Percentiles rank a stretch among this genome's conserved stretches.
phyloP scores from a whole-genome alignment of 768 basidiomycete species.

The Amanita rubescens region DNA sequence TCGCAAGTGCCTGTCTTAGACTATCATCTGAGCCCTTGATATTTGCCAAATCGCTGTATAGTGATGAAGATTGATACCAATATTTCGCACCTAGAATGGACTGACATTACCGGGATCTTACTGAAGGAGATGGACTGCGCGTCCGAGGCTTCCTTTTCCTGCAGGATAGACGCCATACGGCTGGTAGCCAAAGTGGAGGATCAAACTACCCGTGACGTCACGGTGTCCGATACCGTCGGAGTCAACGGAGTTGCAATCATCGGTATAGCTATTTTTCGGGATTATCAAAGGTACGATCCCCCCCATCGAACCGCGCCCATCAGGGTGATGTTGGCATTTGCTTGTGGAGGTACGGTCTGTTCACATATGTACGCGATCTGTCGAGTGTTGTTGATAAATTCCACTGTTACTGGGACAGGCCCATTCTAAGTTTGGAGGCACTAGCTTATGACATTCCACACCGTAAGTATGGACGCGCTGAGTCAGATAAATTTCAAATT shows the following conservation, averaged over 20 bases:
- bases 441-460: too few species aligned
- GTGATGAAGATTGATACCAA: background rate
- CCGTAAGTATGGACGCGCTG: too few species aligned
- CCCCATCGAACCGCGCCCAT: too few species aligned
- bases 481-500: too few species aligned
- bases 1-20: slow-evolving; percentile 39
- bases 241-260: slow-evolving; percentile 41
- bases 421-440: too few species aligned
- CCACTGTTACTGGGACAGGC: too few species aligned
- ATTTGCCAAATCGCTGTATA: slow-evolving; percentile 36
- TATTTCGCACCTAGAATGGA: background rate
- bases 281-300: slow-evolving; percentile 91
- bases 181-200: slow-evolving; percentile 28
- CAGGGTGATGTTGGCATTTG: too few species aligned
- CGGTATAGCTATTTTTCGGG: slow-evolving; percentile 83
- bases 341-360: too few species aligned
- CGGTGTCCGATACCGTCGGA: background rate
- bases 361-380: too few species aligned
- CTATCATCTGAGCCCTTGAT: slow-evolving; percentile 29
- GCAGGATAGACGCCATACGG: slow-evolving; percentile 11
- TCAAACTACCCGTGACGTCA: slow-evolving; percentile 16
- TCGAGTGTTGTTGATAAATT: too few species aligned
- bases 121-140: background rate
- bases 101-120: slow-evolving; percentile 31
- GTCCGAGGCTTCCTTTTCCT: slow-evolving; percentile 11